These are phyloP conservation scores for Cenococcum geophilum DNA, from an alignment of 495 filamentous ascomycete genomes.

Conservation along the genomic window DNA sequence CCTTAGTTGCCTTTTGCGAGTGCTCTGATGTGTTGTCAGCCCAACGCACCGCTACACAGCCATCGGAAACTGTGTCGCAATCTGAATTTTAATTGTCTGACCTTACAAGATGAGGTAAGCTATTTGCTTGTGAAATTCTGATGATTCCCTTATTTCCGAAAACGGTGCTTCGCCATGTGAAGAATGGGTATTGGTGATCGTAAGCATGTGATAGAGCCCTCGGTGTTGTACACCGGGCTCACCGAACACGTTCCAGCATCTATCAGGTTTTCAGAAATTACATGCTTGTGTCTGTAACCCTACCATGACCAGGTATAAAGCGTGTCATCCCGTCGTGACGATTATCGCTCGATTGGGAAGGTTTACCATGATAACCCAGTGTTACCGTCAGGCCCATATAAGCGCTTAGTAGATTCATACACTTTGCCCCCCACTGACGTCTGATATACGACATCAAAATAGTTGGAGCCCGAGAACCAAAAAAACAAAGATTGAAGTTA, in stretches of 20 bases:
- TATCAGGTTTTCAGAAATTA: neutral
- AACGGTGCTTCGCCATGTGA: neutral
- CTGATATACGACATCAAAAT: too few species aligned
- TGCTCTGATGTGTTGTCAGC: too few species aligned
- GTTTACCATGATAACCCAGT: neutral
- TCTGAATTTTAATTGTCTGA: neutral
- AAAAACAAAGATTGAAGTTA: too few species aligned
- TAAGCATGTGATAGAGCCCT: neutral
- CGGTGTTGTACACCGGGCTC: neutral
- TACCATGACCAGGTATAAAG: neutral
- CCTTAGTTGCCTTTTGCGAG: too few species aligned
- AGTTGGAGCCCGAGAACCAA: too few species aligned
- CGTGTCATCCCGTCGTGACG: neutral
- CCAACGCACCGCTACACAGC: too few species aligned
- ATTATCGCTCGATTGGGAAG: neutral
- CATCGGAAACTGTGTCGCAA: neutral
- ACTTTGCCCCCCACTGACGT: too few species aligned
- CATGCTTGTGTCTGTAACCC: neutral
- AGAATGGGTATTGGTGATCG: neutral
- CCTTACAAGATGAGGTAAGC: neutral
- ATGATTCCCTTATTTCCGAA: neutral
- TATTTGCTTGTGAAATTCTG: neutral
- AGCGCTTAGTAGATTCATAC: too few species aligned
- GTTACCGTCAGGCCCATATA: too few species aligned
- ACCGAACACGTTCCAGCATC: neutral